Evolutionary conservation across 2,329 filamentous ascomycete species (phyloP), one percentile per base, ranked within the genome.

Genomic region (Dryadomyces sulphureus): DNA sequence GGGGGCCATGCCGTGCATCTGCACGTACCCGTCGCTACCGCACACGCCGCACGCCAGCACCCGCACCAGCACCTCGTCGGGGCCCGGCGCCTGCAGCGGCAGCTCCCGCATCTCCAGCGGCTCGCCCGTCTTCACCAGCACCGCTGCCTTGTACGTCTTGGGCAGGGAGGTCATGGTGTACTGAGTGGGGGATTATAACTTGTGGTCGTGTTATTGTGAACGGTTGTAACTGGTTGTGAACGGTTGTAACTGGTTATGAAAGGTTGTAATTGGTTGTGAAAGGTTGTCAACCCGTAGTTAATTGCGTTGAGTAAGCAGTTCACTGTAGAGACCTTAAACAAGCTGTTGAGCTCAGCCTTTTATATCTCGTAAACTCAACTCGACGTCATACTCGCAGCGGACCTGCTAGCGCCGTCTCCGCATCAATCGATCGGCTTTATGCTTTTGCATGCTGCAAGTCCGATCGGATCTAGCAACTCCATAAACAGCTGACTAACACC

Each of bases 11-110:
- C 60, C 54, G 21, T 76, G 75, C 3, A 56, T 41, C 43, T 69
- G 64, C 1, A 73, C 60, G 45, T 59, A 61, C 19, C 62, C 50
- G 54, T 87, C 83, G 1, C 71, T 73, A 58, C 78, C 79, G 60
- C 83, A 88, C 42, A 89, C 73, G 38, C 83, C 83, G 53, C 78
- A 84, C 6, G 82, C 82, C 8, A 78, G 65, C 3, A 85, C 73
- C 59, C 86, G 86, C 59, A 85, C 69, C 22, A 88, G 70, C 3
- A 88, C 64, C 54, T 85, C 67, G 17, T 72, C 70, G 0, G 66
- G 57, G 7, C 67, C 62, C 1, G 81, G 80, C 30, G 65, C 57
- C 48, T 71, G 66, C 36, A 87, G 66, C 17, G 71, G 65, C 4
- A 80, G 56, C 3, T 84, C 73, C 52, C 77, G 70, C 51, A 87